These are phyloP conservation scores for Psophocarpus tetragonolobus DNA, from an alignment of 306 rosid genomes.

Conservation along the genomic window DNA sequence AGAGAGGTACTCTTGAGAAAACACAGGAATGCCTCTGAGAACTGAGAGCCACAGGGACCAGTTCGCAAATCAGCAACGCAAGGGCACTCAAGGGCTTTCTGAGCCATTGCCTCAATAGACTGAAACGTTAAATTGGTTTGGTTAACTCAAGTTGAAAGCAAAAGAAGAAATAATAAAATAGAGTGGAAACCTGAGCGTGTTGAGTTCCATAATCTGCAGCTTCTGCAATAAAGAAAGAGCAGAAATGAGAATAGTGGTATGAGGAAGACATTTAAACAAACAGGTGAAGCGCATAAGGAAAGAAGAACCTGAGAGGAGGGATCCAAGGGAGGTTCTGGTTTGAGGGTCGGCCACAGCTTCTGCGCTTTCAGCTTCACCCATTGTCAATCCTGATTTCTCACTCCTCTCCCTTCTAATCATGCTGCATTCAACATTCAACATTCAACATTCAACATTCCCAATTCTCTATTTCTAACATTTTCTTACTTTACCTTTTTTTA, in stretches of 20 bases:
- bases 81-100: constrained; percentile 90
- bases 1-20: constrained; percentile 82
- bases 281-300: constrained; percentile 25
- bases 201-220: constrained; percentile 81
- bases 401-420: not conserved
- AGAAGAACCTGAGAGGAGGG: constrained; percentile 59
- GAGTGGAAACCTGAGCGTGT: constrained; percentile 58
- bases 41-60: constrained; percentile 81
- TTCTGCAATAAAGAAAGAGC: constrained; percentile 57
- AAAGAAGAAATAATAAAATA: not conserved
- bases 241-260: not conserved
- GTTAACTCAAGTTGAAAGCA: constrained; percentile 22
- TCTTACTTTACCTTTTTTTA: too few relatives aligned
- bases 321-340: constrained; percentile 41
- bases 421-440: not conserved
- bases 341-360: constrained; percentile 12
- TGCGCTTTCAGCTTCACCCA: constrained; percentile 40
- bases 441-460: too few relatives aligned
- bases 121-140: too few relatives aligned
- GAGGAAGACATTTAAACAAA: constrained; percentile 36
- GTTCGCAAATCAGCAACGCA: constrained; percentile 85
- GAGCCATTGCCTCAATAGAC: constrained; percentile 85
- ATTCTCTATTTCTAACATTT: too few relatives aligned
- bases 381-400: not conserved
- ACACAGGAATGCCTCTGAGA: constrained; percentile 84